phyloP scores from a whole-genome alignment of 495 filamentous ascomycete genomes.

The Penicillium cosmopolitanum region DNA sequence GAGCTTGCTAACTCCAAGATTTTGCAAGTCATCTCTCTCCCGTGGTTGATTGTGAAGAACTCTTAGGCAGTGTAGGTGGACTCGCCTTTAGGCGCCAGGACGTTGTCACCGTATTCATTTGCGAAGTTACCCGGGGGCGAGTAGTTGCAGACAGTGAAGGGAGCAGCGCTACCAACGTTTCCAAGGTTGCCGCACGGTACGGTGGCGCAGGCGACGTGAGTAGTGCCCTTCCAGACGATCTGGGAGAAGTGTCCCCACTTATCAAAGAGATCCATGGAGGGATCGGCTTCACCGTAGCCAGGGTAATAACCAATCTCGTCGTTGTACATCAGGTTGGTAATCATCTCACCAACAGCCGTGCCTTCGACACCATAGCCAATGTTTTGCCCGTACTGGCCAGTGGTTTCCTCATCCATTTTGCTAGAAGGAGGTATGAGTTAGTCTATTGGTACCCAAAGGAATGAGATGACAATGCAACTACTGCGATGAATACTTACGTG shows the following conservation, averaged over 20 bases:
- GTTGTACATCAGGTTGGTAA: slow-evolving; percentile 85
- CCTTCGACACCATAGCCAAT: slow-evolving; percentile 57
- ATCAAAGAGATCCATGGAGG: slow-evolving; percentile 64
- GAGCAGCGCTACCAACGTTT: slow-evolving; percentile 53
- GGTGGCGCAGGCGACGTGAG: slow-evolving; percentile 73
- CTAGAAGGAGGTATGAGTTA: too few relatives aligned
- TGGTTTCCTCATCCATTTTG: too few relatives aligned
- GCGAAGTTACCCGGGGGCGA: slow-evolving; percentile 68
- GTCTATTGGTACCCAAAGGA: neutral
- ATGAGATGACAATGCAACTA: neutral
- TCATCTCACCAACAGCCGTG: slow-evolving; percentile 60
- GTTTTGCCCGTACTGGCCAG: slow-evolving; percentile 77
- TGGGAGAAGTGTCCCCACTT: slow-evolving; percentile 88
- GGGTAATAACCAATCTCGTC: slow-evolving; percentile 62
- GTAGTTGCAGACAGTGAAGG: slow-evolving; percentile 91
- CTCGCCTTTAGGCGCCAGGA: slow-evolving; percentile 54
- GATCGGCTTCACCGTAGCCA: slow-evolving; percentile 49
- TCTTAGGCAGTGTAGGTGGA: slow-evolving; percentile 30
- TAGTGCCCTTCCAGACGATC: slow-evolving; percentile 80
- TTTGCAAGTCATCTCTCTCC: neutral
- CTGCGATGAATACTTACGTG: slow-evolving; percentile 58
- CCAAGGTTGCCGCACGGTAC: slow-evolving; percentile 55
- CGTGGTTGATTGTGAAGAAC: neutral
- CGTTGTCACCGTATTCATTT: slow-evolving; percentile 66
- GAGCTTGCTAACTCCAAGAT: neutral